These are phyloP conservation scores for Theobroma cacao DNA, from an alignment of 345 rosid genomes.

Conservation along the genomic window DNA sequence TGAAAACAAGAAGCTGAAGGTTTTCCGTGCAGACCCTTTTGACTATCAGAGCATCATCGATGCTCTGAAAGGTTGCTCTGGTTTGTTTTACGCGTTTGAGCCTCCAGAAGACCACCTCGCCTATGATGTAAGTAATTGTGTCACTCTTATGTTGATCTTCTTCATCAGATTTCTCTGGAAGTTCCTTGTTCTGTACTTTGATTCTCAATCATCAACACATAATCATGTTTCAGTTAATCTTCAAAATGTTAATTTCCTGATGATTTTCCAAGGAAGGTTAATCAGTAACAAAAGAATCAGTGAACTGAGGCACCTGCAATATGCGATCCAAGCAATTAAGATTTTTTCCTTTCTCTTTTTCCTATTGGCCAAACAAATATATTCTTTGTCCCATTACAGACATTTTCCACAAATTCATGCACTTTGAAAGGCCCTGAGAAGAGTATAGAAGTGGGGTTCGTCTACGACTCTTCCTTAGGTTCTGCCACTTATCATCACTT, in stretches of 20 bases:
- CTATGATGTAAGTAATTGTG: slow-evolving; percentile 44
- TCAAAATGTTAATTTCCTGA: background rate
- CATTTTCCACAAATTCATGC: background rate
- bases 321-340: background rate
- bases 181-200: background rate
- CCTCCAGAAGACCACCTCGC: slow-evolving; percentile 43
- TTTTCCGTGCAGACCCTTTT: slow-evolving; percentile 52
- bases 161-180: background rate
- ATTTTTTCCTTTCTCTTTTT: background rate
- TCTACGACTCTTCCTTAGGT: background rate
- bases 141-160: background rate
- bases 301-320: background rate
- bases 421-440: background rate
- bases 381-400: background rate
- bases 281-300: background rate
- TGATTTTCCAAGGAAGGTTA: background rate
- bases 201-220: too few species aligned
- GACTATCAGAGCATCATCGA: slow-evolving; percentile 56
- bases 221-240: background rate
- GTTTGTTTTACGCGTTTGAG: slow-evolving; percentile 56
- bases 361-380: background rate
- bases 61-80: slow-evolving; percentile 54
- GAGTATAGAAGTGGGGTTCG: background rate
- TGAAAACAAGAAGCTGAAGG: slow-evolving; percentile 38
- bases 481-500: background rate